A percentile compares a stretch with the other conserved stretches of the same genome.
phyloP scores from a whole-genome alignment of 371 early-diverging fungal genomes.

The Parasitella parasitica region DNA sequence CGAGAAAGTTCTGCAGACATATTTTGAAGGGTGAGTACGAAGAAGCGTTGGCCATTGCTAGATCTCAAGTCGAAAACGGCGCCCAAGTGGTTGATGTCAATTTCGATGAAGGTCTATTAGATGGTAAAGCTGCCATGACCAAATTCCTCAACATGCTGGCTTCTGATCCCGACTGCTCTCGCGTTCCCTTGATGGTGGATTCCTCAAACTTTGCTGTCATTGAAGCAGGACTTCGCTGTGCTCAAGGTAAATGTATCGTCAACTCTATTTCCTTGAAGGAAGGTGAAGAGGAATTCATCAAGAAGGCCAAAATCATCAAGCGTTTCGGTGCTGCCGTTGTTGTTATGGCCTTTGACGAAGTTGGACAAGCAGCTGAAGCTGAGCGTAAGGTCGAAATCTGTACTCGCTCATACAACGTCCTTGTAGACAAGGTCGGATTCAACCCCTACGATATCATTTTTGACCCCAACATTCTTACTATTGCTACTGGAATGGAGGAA shows the following conservation, averaged over 20 bases:
- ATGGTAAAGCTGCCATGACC: conserved; percentile 90
- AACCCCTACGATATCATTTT: conserved; percentile 92
- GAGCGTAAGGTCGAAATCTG: conserved; percentile 89
- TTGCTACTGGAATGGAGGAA: conserved; percentile 95
- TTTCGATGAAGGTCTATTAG: conserved; percentile 94
- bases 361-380: conserved; percentile 84
- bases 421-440: conserved; percentile 84
- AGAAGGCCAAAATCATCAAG: conserved; percentile 82
- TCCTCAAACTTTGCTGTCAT: conserved; percentile 97
- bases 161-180: conserved; percentile 93
- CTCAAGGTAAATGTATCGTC: conserved; percentile 95
- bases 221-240: conserved; percentile 90
- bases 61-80: conserved; percentile 91
- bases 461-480: conserved; percentile 94
- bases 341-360: conserved; percentile 96
- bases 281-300: conserved; percentile 89
- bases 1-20: conserved; percentile 89
- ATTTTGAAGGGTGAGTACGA: conserved; percentile 88
- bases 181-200: conserved; percentile 89
- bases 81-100: conserved; percentile 93
- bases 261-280: conserved; percentile 95
- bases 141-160: conserved; percentile 88
- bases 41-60: conserved; percentile 90
- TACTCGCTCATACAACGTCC: conserved; percentile 84
- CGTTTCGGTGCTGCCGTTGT: conserved; percentile 95